Conservation (phyloP, 805 yeast species). For the Candida oleophila region DNA sequence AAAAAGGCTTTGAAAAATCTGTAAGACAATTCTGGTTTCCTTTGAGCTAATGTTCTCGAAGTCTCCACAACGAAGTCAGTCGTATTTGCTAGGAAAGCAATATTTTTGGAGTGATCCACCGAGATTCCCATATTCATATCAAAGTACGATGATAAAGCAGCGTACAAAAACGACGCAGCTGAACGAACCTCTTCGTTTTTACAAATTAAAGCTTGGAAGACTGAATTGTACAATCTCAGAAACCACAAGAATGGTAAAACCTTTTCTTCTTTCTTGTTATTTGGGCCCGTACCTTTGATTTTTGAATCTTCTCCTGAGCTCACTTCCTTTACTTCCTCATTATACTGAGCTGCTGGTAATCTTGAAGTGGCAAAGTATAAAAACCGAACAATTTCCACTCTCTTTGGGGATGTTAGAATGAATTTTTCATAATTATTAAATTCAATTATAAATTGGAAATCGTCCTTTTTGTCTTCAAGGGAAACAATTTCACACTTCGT, state of each 20-base stretch:
- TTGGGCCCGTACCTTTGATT: background rate
- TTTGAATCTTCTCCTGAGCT: slow-evolving; percentile 1
- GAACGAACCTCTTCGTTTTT: slow-evolving; percentile 57
- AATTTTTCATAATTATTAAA: slow-evolving; percentile 26
- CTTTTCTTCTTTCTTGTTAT: slow-evolving; percentile 22
- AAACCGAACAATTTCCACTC: slow-evolving; percentile 65
- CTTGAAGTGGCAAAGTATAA: slow-evolving; percentile 65
- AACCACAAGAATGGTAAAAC: slow-evolving; percentile 31
- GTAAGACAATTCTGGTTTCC: slow-evolving; percentile 59
- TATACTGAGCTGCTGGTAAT: slow-evolving; percentile 22
- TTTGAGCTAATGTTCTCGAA: slow-evolving; percentile 54
- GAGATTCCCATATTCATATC: slow-evolving; percentile 59
- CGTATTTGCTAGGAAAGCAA: slow-evolving; percentile 68
- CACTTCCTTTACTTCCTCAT: slow-evolving; percentile 17
- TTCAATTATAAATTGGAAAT: slow-evolving; percentile 33
- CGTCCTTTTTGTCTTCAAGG: slow-evolving; percentile 14
- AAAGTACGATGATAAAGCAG: slow-evolving; percentile 60
- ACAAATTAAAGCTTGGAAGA: slow-evolving; percentile 67
- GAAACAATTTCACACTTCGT: slow-evolving; percentile 34
- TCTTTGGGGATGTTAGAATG: slow-evolving; percentile 32
- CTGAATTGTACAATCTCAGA: slow-evolving; percentile 62
- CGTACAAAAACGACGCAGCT: slow-evolving; percentile 61
- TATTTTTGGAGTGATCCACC: slow-evolving; percentile 53
- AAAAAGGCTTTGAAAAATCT: slow-evolving; percentile 56
- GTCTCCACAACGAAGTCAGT: slow-evolving; percentile 58